phyloP scores from a whole-genome alignment of 2,329 filamentous ascomycete species.

The Alternaria tenuissima region DNA sequence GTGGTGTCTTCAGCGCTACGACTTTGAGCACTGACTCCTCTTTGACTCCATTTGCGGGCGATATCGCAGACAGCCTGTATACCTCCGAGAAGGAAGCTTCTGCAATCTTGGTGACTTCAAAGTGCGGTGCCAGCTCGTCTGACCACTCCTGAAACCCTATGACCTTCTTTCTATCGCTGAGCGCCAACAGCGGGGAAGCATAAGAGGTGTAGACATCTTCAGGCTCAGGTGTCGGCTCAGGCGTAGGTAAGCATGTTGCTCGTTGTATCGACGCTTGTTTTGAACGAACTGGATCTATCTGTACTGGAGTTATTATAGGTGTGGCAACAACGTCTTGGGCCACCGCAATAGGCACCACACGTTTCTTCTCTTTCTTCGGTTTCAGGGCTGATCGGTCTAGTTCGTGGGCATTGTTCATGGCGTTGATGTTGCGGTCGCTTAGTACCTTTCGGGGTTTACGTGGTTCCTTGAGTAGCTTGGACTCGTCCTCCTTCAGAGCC shows the following conservation, averaged over 20 bases:
- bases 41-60: conserved; percentile 30
- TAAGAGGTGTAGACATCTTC: conserved; percentile 39
- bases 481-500: neutral
- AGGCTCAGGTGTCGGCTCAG: conserved; percentile 32
- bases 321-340: neutral
- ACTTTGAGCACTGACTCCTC: conserved; percentile 60
- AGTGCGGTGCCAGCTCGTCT: conserved; percentile 52
- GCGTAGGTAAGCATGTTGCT: conserved; percentile 24
- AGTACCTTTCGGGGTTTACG: conserved; percentile 17
- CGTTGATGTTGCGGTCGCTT: conserved; percentile 22
- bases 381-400: neutral
- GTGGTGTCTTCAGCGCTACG: conserved; percentile 45
- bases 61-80: conserved; percentile 62
- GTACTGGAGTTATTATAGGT: conserved; percentile 18
- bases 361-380: conserved; percentile 15
- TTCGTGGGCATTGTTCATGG: conserved; percentile 5
- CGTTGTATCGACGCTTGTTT: conserved; percentile 17
- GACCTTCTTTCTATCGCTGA: conserved; percentile 38
- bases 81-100: conserved; percentile 74
- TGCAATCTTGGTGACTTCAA: conserved; percentile 67
- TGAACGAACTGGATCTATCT: conserved; percentile 19
- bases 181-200: conserved; percentile 37
- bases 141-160: conserved; percentile 54
- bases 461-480: conserved; percentile 12
- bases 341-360: neutral